Base-by-base conservation (phyloP, 129 eudicot genomes). In the Chrysanthemum makinoi region DNA sequence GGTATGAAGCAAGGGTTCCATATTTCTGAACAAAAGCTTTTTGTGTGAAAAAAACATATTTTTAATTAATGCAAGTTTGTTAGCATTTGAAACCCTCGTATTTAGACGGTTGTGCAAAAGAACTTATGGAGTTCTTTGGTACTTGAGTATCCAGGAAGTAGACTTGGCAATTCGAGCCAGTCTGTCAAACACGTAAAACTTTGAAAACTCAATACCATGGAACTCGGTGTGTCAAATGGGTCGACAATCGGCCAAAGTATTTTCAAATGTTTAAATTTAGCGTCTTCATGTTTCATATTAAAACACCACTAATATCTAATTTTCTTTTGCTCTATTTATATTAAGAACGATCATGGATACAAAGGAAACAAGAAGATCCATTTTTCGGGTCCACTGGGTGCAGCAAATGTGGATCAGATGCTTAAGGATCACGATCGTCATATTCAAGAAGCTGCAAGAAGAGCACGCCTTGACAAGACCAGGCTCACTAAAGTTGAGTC, bases 351-450 rank as follows among this genome's bases (percentile, higher is more conserved):
- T 20, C 67, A 76, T 62, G 86, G 85, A 65, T 70, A 55, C 12
- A 84, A 79, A 66, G 96, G 82, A 66, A 83, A 80, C 77, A 76
- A 68, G 10, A 88, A 68, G 75, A 76, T 76, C 35, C 69, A 58
- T 76, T 57, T 56, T 64, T 92, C 98, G 13, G 98, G 98, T 53
- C 96, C 98, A 4, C 28, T 92, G 60, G 77, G 85, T 6, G 76
- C 87, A 39, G 83, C 82, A 72, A 85, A 92, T 28, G 80, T 86
- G 73, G 98, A 92, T 35, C 91, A 92, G 81, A 77, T 92, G 91
- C 91, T 92, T n/a, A 89, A 85, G 79, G 98, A 92, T 44, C 98
- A 81, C 1, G 96, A 92, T 64, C 95, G 86, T 5, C 89, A 82
- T 60, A 86, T 92, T 33, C 95, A 87, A 76, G 96, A 92, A 75